Evolutionary conservation across 2,329 filamentous ascomycete genomes (phyloP).

Genomic region (Xylariaceae sp.): DNA sequence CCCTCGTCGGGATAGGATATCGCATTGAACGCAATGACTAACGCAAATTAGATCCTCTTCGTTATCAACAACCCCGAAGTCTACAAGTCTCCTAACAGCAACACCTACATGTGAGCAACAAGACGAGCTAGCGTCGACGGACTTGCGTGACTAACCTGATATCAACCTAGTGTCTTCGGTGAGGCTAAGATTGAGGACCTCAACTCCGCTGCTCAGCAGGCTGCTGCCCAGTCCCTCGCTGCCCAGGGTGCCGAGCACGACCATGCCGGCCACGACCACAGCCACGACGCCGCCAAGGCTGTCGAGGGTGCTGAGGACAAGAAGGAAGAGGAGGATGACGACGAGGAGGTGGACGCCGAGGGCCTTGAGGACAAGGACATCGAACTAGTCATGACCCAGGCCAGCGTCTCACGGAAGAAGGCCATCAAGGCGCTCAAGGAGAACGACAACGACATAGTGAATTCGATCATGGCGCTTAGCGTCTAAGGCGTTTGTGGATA

Average conservation of each 20-base stretch:
- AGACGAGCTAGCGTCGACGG: not conserved
- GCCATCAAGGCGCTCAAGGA: slow-evolving; percentile 97
- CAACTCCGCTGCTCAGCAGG: slow-evolving; percentile 95
- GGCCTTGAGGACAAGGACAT: slow-evolving; percentile 99
- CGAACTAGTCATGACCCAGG: slow-evolving; percentile 97
- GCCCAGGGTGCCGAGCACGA: slow-evolving; percentile 59
- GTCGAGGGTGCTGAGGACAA: slow-evolving; percentile 58
- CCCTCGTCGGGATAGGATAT: slow-evolving; percentile 43
- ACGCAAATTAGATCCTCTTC: slow-evolving; percentile 76
- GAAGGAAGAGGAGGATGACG: slow-evolving; percentile 80
- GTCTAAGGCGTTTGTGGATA: slow-evolving; percentile 46
- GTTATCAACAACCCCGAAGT: slow-evolving; percentile 99
- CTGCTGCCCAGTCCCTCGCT: slow-evolving; percentile 91
- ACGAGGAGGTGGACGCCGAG: slow-evolving; percentile 92
- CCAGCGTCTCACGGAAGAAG: slow-evolving; percentile 95
- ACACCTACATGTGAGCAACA: slow-evolving; percentile 92
- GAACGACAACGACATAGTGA: slow-evolving; percentile 99
- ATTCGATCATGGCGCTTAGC: slow-evolving; percentile 98
- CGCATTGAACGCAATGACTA: not conserved
- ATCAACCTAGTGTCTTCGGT: slow-evolving; percentile 75
- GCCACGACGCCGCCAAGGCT: slow-evolving; percentile 63
- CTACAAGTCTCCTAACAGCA: slow-evolving; percentile 98
- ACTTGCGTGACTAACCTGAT: slow-evolving; percentile 15
- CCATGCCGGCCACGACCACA: slow-evolving; percentile 60
- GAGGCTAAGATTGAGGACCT: slow-evolving; percentile 99